Evolutionary conservation across 768 basidiomycete species (phyloP).

Genomic region (Leucosporidium yakuticum): DNA sequence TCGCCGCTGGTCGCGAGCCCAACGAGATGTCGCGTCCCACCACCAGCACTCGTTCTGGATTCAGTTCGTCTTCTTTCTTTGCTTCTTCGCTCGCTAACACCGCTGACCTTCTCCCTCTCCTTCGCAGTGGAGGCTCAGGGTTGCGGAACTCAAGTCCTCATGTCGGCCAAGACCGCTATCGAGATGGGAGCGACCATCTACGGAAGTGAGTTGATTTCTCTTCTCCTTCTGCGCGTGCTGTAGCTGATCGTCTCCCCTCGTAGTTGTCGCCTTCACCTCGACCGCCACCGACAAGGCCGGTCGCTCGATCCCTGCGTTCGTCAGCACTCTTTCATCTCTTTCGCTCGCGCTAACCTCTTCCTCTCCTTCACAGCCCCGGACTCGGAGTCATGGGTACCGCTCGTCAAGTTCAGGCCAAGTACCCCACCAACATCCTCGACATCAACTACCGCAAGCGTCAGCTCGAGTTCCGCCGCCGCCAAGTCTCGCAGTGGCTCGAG

Average conservation of each 20-base stretch:
- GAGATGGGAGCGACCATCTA: conserved; percentile 91
- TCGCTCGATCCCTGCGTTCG: conserved; percentile 79
- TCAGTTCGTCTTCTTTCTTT: conserved; percentile 45
- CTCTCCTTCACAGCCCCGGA: conserved; percentile 54
- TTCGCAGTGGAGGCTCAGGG: conserved; percentile 78
- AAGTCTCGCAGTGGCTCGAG: conserved; percentile 88
- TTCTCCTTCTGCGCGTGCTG: background rate
- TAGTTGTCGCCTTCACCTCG: conserved; percentile 88
- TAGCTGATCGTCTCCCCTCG: conserved; percentile 40
- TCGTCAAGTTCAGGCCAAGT: conserved; percentile 67
- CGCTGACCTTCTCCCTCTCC: conserved; percentile 50
- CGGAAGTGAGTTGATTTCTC: conserved; percentile 22
- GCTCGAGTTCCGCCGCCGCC: conserved; percentile 86
- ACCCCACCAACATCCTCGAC: conserved; percentile 72
- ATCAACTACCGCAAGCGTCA: conserved; percentile 86
- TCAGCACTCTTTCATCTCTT: background rate
- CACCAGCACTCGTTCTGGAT: conserved; percentile 89
- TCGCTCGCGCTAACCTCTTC: background rate
- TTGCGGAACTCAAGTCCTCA: conserved; percentile 91
- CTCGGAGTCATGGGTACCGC: conserved; percentile 85
- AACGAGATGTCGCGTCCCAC: conserved; percentile 98
- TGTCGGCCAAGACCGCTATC: conserved; percentile 92
- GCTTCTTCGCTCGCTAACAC: conserved; percentile 41
- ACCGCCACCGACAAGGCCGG: conserved; percentile 98
- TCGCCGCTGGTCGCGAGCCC: conserved; percentile 98